Evolutionary conservation across 2,329 filamentous ascomycete species (phyloP), one percentile per base, ranked within the genome.

Genomic region (Ceratocystis variospora): DNA sequence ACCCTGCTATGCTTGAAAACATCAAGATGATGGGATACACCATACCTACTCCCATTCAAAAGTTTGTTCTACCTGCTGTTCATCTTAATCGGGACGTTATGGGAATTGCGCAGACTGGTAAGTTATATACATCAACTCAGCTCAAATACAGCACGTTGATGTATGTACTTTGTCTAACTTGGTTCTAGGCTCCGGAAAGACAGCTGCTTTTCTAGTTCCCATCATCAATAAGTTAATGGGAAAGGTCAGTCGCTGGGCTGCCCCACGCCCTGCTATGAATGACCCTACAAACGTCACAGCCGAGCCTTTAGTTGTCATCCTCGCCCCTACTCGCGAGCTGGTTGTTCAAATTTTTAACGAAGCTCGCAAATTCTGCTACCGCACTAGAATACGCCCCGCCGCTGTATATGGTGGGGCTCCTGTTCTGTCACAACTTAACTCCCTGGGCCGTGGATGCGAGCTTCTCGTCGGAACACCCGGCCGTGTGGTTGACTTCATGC

Each of bases 331-430:
- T 65, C 88, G 94, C 45, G 94, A 99, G 79, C 78, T 99, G 4
- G 90, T 91, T 0, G 88, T 91, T 1, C 94, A 99, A 73, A 96
- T 97, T 70, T 97, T 96, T 76, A 90, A 96, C 69, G 93, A 97
- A 74, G 87, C 90, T 31, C 88, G 94, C 69, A 90, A 93, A 71
- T 84, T 97, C 62, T 96, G 91, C 74, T 99, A 99, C 72, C 87
- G 94, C 0, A 91, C 89, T 2, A 96, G 96, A 90, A 81, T 99
- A 67, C 90, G 94, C 50, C 93, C 94, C 28, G 91, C 88, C 71
- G 90, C 96, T 55, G 80, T 88, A 37, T 99, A 97, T 71, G 94
- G 94, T 62, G 94, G 94, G 69, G 85, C 85, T 5, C 89, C 90
- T 0, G 72, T 84, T n/a, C 74, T 76, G 1, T 81, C 87, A 12